Evolutionary conservation across 495 filamentous ascomycete species (phyloP), one percentile per base, ranked within the genome.

Genomic region (Penicillium canescens): DNA sequence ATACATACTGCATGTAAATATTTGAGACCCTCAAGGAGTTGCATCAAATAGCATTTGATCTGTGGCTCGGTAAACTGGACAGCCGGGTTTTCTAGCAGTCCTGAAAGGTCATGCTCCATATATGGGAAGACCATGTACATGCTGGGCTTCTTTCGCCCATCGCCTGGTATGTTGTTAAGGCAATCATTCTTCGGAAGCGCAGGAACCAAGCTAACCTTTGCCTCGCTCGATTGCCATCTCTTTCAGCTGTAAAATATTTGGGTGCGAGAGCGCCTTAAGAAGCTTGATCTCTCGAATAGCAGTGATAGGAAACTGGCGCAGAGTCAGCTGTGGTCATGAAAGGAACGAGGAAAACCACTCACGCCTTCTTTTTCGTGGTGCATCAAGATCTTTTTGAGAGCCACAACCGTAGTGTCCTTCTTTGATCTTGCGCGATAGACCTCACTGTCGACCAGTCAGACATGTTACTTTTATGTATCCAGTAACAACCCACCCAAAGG

Each of bases 111-210:
- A 67, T 99, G 94, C 61, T 98, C 94, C 93, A 98, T 96, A 67
- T 98, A 99, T 31, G 92, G 93, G 21, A 86, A 96, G 46, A 97
- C 94, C 94, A 99, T 99, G 67, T 96, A 98, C 80, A 98, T 89
- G 67, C 90, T 90, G 0, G 89, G 86, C 52, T 87, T 85, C 70
- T 92, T 94, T 43, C 85, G 82, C 59, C 89, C 91, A 67, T 92
- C 89, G 43, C 76, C 82, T 84, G 23, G 10, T 31, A 31, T 31
- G 6, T 31, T 12, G n/a, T 24, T 6, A 2, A 23, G 10, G 51
- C 66, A 39, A 68, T 42, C 48, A 11, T 16, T 51, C 21, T n/a
- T 5, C 24, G 11, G 23, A n/a, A 38, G n/a, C 21, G 4, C 21
- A 33, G 10, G 12, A 26, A 14, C 36, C 48, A 12, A 44, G 28